phyloP scores from a whole-genome alignment of 495 filamentous ascomycete genomes.

The Penicillium ochrochloron region DNA sequence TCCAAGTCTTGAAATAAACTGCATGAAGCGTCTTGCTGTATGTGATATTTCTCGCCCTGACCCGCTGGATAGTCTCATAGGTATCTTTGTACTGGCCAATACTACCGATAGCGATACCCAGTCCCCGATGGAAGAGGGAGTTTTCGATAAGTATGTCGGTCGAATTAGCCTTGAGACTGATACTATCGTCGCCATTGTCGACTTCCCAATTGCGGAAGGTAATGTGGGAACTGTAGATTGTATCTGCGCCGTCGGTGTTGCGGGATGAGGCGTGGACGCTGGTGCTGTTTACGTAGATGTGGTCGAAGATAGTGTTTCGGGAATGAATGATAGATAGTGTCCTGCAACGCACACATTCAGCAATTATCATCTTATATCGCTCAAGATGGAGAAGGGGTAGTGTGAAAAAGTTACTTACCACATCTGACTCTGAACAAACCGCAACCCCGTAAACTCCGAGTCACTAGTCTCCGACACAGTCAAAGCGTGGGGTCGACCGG shows the following conservation, averaged over 20 bases:
- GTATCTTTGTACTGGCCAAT: constrained; percentile 47
- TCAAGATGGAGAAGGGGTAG: not conserved
- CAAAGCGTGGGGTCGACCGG: constrained; percentile 48
- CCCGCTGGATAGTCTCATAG: constrained; percentile 33
- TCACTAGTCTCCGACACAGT: constrained; percentile 44
- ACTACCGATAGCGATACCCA: constrained; percentile 46
- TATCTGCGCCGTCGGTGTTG: constrained; percentile 48
- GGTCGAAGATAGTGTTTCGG: constrained; percentile 38
- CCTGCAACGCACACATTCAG: constrained; percentile 13
- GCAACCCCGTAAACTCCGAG: constrained; percentile 34
- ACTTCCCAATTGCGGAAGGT: constrained; percentile 38
- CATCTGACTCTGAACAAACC: constrained; percentile 50
- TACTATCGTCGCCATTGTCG: constrained; percentile 45
- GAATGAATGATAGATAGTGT: constrained; percentile 41
- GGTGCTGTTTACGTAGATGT: constrained; percentile 51
- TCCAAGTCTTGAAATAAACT: constrained; percentile 61
- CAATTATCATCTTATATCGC: not conserved
- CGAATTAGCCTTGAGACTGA: constrained; percentile 47
- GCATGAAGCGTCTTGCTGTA: constrained; percentile 50
- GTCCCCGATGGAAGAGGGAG: constrained; percentile 33
- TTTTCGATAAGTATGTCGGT: constrained; percentile 43
- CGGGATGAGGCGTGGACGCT: constrained; percentile 31
- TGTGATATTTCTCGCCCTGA: constrained; percentile 30
- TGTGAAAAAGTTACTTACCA: constrained; percentile 16
- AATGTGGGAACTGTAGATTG: constrained; percentile 38